Percentiles rank a stretch among this genome's conserved stretches.
Conservation (phyloP, 2,329 filamentous ascomycete species). For the Raffaelea arxii region DNA sequence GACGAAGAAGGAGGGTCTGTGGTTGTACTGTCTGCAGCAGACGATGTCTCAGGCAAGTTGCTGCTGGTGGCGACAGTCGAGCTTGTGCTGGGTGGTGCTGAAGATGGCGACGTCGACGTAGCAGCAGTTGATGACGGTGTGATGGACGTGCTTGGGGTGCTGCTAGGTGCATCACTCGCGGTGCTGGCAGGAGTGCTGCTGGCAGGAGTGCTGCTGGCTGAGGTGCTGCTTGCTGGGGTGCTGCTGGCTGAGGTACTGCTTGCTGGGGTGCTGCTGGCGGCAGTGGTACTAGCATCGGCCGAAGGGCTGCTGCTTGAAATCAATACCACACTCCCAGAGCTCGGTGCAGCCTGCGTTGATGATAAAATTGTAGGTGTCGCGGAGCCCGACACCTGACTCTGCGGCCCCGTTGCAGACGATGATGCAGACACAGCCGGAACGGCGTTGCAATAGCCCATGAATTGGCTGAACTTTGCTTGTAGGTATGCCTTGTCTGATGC, state of each 20-base stretch:
- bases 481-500: conserved; percentile 24
- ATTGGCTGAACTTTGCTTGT: conserved; percentile 31
- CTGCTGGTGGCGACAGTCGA: not conserved
- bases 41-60: not conserved
- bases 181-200: not conserved
- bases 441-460: conserved; percentile 32
- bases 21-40: not conserved
- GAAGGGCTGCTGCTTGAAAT: not conserved
- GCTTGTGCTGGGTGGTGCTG: too few species aligned
- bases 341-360: conserved; percentile 5
- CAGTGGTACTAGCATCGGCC: not conserved
- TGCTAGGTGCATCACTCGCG: not conserved
- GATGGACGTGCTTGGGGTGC: not conserved
- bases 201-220: not conserved
- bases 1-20: too few species aligned
- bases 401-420: not conserved
- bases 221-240: not conserved
- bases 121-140: not conserved
- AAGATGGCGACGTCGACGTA: not conserved
- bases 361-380: conserved; percentile 2
- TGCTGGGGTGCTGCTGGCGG: not conserved
- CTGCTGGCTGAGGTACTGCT: not conserved
- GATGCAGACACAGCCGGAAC: not conserved
- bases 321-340: not conserved
- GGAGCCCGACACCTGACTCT: conserved; percentile 2